Conservation (phyloP, 345 rosid genomes). For the Crucihimalaya himalaica region DNA sequence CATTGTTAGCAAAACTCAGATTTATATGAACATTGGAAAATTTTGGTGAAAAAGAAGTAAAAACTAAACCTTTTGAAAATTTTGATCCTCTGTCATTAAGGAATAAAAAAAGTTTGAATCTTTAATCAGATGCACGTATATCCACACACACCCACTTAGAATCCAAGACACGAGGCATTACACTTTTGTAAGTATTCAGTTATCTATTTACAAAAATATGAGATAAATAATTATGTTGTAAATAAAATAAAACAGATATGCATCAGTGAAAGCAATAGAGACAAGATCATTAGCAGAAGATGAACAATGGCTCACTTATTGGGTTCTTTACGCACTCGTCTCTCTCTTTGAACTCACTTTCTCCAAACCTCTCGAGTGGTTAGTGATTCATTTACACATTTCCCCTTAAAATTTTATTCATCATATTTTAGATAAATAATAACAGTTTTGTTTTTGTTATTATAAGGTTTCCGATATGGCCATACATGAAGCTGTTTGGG, state of each 20-base stretch:
- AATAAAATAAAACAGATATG: conserved; percentile 59
- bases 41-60: neutral
- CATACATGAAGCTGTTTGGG: conserved; percentile 67
- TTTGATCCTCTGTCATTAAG: neutral
- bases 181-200: too few relatives aligned
- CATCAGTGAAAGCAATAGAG: conserved; percentile 92
- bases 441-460: neutral
- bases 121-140: conserved; percentile 23
- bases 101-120: neutral
- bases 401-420: neutral
- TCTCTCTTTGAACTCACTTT: conserved; percentile 90
- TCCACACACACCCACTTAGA: conserved; percentile 36
- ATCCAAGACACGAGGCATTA: conserved; percentile 27
- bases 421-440: neutral
- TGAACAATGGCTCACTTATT: conserved; percentile 93
- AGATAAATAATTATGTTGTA: neutral
- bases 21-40: neutral
- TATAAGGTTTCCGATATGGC: conserved; percentile 90
- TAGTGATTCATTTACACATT: conserved; percentile 23
- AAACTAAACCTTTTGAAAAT: neutral
- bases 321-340: conserved; percentile 89
- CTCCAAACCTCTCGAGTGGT: conserved; percentile 85
- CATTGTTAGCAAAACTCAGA: neutral
- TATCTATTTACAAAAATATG: too few relatives aligned
- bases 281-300: conserved; percentile 76